These are phyloP conservation scores for Rhodomyrtus tomentosa DNA, from an alignment of 345 rosid species.

Conservation along the genomic window DNA sequence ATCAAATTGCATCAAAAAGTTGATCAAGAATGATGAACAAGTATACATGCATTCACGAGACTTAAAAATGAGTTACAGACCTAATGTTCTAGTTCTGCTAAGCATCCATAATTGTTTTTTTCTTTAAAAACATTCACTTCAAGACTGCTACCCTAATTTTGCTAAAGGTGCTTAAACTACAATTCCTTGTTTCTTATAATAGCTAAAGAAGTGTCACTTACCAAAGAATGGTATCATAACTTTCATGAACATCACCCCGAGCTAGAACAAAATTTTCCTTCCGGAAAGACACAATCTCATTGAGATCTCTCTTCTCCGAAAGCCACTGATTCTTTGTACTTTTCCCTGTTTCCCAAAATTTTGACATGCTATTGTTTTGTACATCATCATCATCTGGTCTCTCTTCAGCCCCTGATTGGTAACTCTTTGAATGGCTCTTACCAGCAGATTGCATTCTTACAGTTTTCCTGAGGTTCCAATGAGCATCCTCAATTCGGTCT, in stretches of 20 bases:
- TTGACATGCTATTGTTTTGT: slow-evolving; percentile 2
- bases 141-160: neutral
- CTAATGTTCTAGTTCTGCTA: neutral
- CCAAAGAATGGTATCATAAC: slow-evolving; percentile 83
- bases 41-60: neutral
- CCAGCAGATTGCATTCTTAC: slow-evolving; percentile 20
- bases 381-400: slow-evolving; percentile 11
- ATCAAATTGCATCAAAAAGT: neutral
- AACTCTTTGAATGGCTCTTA: slow-evolving; percentile 14
- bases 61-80: neutral
- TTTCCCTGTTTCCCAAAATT: slow-evolving; percentile 13
- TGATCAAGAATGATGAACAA: neutral
- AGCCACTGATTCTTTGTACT: neutral
- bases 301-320: slow-evolving; percentile 28
- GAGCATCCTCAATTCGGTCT: slow-evolving; percentile 69
- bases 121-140: neutral
- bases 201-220: slow-evolving; percentile 7
- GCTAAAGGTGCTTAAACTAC: neutral
- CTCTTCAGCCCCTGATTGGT: slow-evolving; percentile 11
- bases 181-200: neutral
- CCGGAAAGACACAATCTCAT: slow-evolving; percentile 51
- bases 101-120: neutral
- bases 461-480: slow-evolving; percentile 60
- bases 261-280: slow-evolving; percentile 66
- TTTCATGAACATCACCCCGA: slow-evolving; percentile 14